Conservation (phyloP, 257 asterid species). For the Anisodus acutangulus region DNA sequence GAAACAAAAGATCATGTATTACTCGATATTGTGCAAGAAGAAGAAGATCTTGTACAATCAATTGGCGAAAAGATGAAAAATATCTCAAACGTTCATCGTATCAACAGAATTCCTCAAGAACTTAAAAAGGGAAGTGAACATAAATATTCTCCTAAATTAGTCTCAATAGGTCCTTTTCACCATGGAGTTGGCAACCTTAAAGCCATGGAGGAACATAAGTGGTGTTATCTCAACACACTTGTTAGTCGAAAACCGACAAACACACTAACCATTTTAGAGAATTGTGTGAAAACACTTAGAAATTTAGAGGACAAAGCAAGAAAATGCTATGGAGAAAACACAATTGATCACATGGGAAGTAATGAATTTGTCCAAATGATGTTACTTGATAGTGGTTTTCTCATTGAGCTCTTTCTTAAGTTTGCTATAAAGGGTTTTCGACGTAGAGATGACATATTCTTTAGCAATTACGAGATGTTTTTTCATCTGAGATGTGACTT, state of each 20-base stretch:
- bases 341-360: constrained; percentile 37
- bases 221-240: constrained; percentile 52
- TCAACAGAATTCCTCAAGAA: constrained; percentile 43
- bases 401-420: constrained; percentile 58
- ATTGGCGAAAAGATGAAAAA: constrained; percentile 53
- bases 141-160: constrained; percentile 44
- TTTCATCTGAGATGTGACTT: constrained; percentile 47
- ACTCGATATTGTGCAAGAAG: constrained; percentile 40
- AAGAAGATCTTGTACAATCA: constrained; percentile 42
- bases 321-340: constrained; percentile 46
- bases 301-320: constrained; percentile 46
- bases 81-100: constrained; percentile 33
- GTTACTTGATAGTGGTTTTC: constrained; percentile 56
- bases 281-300: constrained; percentile 47
- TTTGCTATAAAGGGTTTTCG: constrained; percentile 40
- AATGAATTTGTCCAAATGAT: constrained; percentile 51
- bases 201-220: constrained; percentile 46
- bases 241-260: constrained; percentile 43
- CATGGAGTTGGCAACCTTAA: constrained; percentile 34
- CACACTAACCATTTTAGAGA: constrained; percentile 41
- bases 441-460: constrained; percentile 59
- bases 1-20: constrained; percentile 37
- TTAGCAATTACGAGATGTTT: constrained; percentile 32
- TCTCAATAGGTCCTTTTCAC: constrained; percentile 67
- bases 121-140: constrained; percentile 33